A percentile compares a stretch with the other conserved stretches of the same genome.
Conservation (phyloP, 768 basidiomycete genomes). For the Lenzites betulinus region DNA sequence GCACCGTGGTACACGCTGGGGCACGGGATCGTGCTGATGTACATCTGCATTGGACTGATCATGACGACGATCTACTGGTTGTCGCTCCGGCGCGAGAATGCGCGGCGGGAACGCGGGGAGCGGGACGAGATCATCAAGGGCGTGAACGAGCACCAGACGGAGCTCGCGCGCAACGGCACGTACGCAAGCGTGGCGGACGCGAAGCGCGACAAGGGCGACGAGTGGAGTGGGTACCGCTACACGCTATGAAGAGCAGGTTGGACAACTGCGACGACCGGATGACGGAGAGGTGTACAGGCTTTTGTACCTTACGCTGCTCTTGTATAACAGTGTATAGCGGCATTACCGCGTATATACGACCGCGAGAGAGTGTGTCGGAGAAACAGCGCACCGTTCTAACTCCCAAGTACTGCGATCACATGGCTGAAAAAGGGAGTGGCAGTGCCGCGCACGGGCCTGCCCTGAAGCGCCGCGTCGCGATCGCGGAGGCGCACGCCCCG, state of each 20-base stretch:
- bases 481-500: not conserved
- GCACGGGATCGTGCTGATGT: conserved; percentile 69
- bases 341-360: conserved; percentile 12
- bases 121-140: conserved; percentile 68
- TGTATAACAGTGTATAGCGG: conserved; percentile 12
- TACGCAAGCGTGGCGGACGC: conserved; percentile 63
- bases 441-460: conserved; percentile 22
- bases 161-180: conserved; percentile 53
- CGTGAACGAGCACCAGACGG: conserved; percentile 37
- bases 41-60: conserved; percentile 65
- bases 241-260: conserved; percentile 38
- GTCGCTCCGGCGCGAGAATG: conserved; percentile 60
- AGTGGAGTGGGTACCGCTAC: conserved; percentile 78
- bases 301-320: not conserved
- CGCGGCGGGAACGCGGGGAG: conserved; percentile 64
- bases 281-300: not conserved
- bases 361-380: not conserved
- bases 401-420: conserved; percentile 9
- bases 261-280: not conserved
- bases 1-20: conserved; percentile 68
- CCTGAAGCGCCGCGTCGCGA: conserved; percentile 16
- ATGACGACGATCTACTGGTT: conserved; percentile 44
- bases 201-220: conserved; percentile 69
- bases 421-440: conserved; percentile 14
- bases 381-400: conserved; percentile 8